phyloP scores from a whole-genome alignment of 441 rosid genomes.

The Jatropha podagrica region DNA sequence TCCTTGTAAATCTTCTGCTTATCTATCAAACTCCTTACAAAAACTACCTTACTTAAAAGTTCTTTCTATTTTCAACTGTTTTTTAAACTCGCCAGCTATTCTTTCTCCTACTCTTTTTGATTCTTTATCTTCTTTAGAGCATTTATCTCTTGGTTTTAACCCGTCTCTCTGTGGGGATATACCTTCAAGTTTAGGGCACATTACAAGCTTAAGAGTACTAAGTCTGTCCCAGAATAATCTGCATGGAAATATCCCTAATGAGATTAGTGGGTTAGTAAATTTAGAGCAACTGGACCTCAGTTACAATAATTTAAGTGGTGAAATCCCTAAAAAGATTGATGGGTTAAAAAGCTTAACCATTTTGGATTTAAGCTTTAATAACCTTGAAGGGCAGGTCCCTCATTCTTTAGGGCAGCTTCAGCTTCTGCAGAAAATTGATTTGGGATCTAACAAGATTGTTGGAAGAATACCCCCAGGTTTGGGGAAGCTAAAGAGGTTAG shows the following conservation, averaged over 20 bases:
- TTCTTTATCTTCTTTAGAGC: conserved; percentile 38
- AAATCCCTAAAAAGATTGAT: conserved; percentile 41
- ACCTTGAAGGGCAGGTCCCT: conserved; percentile 36
- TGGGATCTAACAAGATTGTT: conserved; percentile 35
- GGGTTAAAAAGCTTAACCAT: conserved; percentile 33
- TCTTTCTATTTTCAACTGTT: conserved; percentile 47
- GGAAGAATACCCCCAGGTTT: conserved; percentile 33
- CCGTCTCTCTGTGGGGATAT: conserved; percentile 40
- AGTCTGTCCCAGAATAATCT: conserved; percentile 42
- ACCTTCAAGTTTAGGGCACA: conserved; percentile 34
- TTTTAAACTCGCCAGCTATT: conserved; percentile 25
- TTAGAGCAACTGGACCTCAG: conserved; percentile 47
- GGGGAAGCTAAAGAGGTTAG: conserved; percentile 38
- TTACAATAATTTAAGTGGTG: conserved; percentile 42
- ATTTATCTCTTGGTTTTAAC: conserved; percentile 39
- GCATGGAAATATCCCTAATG: conserved; percentile 35
- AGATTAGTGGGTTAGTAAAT: conserved; percentile 31
- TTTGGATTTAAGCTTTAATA: conserved; percentile 44
- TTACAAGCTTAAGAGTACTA: conserved; percentile 31
- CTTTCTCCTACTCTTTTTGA: conserved; percentile 34
- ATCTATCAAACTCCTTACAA: conserved; percentile 37
- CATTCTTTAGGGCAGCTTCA: conserved; percentile 36
- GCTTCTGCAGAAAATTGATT: conserved; percentile 42
- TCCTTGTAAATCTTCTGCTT: conserved; percentile 43
- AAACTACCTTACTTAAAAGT: conserved; percentile 43